Evolutionary conservation across 371 early-diverging fungal species (phyloP), one percentile per base, ranked within the genome.

Genomic region (Chytridium lagenaria): DNA sequence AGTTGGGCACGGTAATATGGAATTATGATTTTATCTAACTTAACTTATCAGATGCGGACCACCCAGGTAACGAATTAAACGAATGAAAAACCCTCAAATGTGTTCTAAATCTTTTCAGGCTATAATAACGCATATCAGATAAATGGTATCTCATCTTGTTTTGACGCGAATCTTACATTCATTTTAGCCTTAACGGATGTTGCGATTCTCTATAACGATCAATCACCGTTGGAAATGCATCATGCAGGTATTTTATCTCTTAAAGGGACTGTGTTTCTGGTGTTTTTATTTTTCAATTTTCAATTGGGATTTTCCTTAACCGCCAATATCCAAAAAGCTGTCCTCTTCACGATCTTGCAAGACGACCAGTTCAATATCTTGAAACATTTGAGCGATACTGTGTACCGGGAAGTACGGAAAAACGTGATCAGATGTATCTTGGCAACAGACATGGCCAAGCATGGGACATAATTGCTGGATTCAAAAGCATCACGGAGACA

Each of bases 171-270:
- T 44, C 44, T 36, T 1, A 38, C 16, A n/a, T 44, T 26, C 40
- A 2, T 61, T 16, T 40, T 55, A 70, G 81, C 83, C 2, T 68
- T 71, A 50, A 83, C 85, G 15, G 83, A 81, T 38, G 67, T 80
- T 26, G 85, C 87, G 15, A 76, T 80, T 15, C 67, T 83, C 10
- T 86, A 86, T 77, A 86, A 83, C 73, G 86, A 86, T 70, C 68
- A 57, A 7, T 72, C 84, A 15, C 81, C 82, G 5, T 74, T 86
- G 10, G 86, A 86, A 70, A 85, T 84, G 59, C 86, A 86, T 65
- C 86, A 86, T 66, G 64, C 72, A 5, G 74, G 82, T 63, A 57
- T 64, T 39, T 23, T 36, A 34, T 33, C 30, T 31, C 30, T 23
- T 23, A 30, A 30, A 19, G 23, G 12, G 31, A 26, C 30, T 23